Evolutionary conservation across 2,329 filamentous ascomycete species (phyloP), one percentile per base, ranked within the genome.

Genomic region (Penicillium capsulatum): DNA sequence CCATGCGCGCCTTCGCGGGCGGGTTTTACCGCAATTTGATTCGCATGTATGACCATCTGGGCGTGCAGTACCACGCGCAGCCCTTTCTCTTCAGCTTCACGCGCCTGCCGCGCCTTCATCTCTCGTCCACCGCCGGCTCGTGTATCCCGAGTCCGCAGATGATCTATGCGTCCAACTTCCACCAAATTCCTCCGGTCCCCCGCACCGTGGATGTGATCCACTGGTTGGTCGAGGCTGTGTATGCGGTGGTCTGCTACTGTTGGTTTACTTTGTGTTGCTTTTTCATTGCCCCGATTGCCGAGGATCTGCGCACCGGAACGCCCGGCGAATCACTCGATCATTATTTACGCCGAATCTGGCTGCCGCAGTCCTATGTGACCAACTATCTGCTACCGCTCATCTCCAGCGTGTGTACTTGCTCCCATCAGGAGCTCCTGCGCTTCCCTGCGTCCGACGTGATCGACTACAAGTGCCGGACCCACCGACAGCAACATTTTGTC

Each of bases 181-280:
- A 80, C 48, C 66, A 67, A 44, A 52, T 71, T 11, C 68, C 69
- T 0, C 69, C 74, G 2, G 64, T 67, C 0, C 3, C 59, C 62
- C 3, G 36, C 57, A 2, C 54, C 61, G 1, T 44, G 34, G 14
- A 36, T 44, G 17, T 69, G 15, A 33, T 68, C n/a, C 31, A 51
- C 19, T 70, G 74, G 53, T 28, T 74, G 0, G 24, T 68, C 3
- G 71, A 77, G 45, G 59, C 69, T 0, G 26, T 68, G 5, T 71
- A 72, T 45, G 50, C 78, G 15, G 52, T 68, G 6, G 36, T 71
- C 0, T 77, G 72, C 47, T 75, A 80, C 45, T 48, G 66, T 17
- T 80, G 74, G 72, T 79, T 78, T 55, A 70, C 69, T 0, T 19
- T 71, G 3, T 76, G 71, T 20, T 78, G 73, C 51, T 74, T 77